Percentiles rank a stretch among this genome's conserved stretches.
phyloP scores from a whole-genome alignment of 2,329 filamentous ascomycete species.

The Diaporthe vexans region DNA sequence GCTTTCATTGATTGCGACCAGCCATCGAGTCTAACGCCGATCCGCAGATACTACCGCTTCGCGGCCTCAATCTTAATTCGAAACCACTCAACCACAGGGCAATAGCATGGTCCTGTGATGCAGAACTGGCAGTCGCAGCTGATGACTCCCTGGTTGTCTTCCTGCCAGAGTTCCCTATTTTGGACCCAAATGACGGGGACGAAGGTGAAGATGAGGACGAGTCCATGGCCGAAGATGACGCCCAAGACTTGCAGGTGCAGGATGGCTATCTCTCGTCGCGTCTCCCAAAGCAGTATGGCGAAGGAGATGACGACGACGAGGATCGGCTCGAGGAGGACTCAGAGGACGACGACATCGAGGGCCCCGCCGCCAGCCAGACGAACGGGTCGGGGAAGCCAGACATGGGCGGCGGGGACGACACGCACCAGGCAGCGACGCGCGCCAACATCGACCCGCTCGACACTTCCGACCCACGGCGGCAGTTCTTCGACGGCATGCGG shows the following conservation, averaged over 20 bases:
- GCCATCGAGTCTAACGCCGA: slow-evolving; percentile 22
- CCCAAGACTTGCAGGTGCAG: slow-evolving; percentile 15
- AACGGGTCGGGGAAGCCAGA: slow-evolving; percentile 42
- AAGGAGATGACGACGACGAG: slow-evolving; percentile 45
- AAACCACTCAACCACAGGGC: slow-evolving; percentile 53
- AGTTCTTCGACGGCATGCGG: slow-evolving; percentile 52
- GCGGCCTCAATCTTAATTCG: slow-evolving; percentile 50
- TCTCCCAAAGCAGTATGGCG: slow-evolving; percentile 40
- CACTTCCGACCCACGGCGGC: slow-evolving; percentile 40
- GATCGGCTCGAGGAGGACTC: slow-evolving; percentile 30
- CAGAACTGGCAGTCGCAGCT: slow-evolving; percentile 69
- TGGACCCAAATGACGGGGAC: slow-evolving; percentile 38
- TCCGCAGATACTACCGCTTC: slow-evolving; percentile 61
- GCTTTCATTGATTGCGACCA: not conserved
- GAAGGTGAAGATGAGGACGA: slow-evolving; percentile 39
- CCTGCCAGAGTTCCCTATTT: slow-evolving; percentile 60
- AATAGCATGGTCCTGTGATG: slow-evolving; percentile 69
- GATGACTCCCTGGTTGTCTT: slow-evolving; percentile 68
- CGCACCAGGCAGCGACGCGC: slow-evolving; percentile 42
- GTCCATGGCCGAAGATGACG: slow-evolving; percentile 16
- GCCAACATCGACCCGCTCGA: slow-evolving; percentile 43
- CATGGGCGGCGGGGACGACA: slow-evolving; percentile 45
- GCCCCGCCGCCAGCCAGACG: not conserved
- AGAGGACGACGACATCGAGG: slow-evolving; percentile 40
- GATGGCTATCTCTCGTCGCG: slow-evolving; percentile 38